A percentile compares a stretch with the other conserved stretches of the same genome.
Conservation (phyloP, 2,329 filamentous ascomycete genomes). For the Tolypocladium endophyticum region DNA sequence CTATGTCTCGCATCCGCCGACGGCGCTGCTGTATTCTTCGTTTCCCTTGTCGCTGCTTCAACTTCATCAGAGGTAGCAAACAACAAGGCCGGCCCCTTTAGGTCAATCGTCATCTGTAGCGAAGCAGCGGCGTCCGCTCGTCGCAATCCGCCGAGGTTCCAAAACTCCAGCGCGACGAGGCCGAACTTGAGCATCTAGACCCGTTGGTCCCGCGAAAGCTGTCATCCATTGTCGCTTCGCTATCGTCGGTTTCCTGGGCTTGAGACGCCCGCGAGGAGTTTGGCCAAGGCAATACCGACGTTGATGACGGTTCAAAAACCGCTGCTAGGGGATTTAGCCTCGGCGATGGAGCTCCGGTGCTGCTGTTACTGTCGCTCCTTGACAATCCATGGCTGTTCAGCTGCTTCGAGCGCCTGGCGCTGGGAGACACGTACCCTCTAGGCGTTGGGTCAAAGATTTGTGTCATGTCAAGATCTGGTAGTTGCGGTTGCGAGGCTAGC, state of each 20-base stretch:
- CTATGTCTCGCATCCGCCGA: background rate
- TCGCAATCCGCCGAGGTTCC: background rate
- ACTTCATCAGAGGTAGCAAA: background rate
- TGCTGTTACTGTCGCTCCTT: background rate
- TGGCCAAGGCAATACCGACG: background rate
- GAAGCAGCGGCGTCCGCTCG: background rate
- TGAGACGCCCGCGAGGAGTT: background rate
- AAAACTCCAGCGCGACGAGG: background rate
- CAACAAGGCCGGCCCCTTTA: background rate
- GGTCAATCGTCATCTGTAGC: no score
- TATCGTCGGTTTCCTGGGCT: background rate
- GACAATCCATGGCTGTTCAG: background rate
- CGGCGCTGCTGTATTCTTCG: background rate
- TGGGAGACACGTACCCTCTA: background rate
- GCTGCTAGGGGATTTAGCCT: constrained; percentile 4
- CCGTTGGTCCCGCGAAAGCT: background rate
- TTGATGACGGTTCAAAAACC: constrained; percentile 1
- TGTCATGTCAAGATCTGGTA: background rate
- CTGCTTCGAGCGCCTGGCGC: background rate
- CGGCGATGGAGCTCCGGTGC: background rate
- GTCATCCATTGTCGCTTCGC: background rate
- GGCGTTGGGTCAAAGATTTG: constrained; percentile 3
- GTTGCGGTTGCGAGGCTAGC: constrained; percentile 4
- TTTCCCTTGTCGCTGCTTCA: background rate
- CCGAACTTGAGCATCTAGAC: background rate